These are phyloP conservation scores for Sarcodon aspratus DNA, from an alignment of 768 basidiomycete genomes.

Conservation along the genomic window DNA sequence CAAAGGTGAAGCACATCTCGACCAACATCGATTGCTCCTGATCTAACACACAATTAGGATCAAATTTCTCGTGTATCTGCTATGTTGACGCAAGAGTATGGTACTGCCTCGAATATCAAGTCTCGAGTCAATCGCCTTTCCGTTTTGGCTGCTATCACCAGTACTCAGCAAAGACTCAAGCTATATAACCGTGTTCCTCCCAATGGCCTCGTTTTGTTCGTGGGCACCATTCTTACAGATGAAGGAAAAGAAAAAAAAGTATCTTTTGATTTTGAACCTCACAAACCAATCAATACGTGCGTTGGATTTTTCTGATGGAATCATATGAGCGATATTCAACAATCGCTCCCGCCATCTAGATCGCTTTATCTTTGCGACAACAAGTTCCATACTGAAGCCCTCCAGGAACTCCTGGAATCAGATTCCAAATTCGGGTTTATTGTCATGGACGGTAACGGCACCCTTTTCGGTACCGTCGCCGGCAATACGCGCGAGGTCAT, in stretches of 20 bases:
- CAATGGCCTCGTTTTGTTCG: conserved; percentile 95
- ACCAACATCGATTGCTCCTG: conserved; percentile 3
- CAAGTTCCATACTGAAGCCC: conserved; percentile 98
- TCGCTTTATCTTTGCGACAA: conserved; percentile 99
- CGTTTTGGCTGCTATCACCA: conserved; percentile 95
- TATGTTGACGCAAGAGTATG: conserved; percentile 98
- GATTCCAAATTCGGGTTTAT: conserved; percentile 99
- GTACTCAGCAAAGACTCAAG: conserved; percentile 95
- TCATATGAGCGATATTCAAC: background rate
- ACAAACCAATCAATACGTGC: conserved; percentile 98
- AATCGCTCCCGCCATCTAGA: conserved; percentile 24
- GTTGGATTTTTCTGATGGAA: conserved; percentile 14
- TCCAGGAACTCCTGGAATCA: conserved; percentile 92
- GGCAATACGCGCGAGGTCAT: conserved; percentile 96
- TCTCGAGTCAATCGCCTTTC: conserved; percentile 97
- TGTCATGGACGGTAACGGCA: conserved; percentile 98
- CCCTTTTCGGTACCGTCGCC: conserved; percentile 89
- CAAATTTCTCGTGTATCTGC: conserved; percentile 91
- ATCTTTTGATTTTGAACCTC: conserved; percentile 96
- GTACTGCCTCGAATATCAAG: conserved; percentile 99
- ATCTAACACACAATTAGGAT: conserved; percentile 33
- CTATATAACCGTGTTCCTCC: conserved; percentile 94
- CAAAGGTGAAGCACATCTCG: conserved; percentile 46
- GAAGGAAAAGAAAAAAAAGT: conserved; percentile 99
- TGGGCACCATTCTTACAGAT: conserved; percentile 94